Evolutionary conservation across 495 filamentous ascomycete genomes (phyloP).

Genomic region (Aspergillus carlsbadensis): DNA sequence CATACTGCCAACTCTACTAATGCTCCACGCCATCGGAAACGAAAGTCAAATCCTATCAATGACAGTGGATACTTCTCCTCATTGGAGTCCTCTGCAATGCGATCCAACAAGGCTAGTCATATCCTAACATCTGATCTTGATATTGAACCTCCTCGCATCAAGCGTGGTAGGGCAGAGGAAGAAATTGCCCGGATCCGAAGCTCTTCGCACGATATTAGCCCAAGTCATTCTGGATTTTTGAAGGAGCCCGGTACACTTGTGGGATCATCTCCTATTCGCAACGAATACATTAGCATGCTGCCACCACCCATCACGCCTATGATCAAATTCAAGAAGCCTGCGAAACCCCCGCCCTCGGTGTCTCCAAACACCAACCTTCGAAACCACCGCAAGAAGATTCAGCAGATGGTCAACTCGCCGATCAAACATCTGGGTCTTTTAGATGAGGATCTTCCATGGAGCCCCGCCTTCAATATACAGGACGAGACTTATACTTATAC

Average conservation of each 20-base stretch:
- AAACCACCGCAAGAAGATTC: constrained; percentile 83
- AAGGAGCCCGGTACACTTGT: constrained; percentile 43
- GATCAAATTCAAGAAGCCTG: constrained; percentile 79
- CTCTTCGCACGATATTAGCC: constrained; percentile 86
- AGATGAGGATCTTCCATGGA: constrained; percentile 68
- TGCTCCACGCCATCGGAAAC: constrained; percentile 61
- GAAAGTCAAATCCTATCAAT: constrained; percentile 75
- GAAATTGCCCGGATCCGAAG: constrained; percentile 92
- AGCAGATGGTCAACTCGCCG: constrained; percentile 85
- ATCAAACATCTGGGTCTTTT: constrained; percentile 66
- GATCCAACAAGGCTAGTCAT: constrained; percentile 59
- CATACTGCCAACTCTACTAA: constrained; percentile 48
- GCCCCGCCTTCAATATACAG: constrained; percentile 71
- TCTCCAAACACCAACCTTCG: constrained; percentile 95
- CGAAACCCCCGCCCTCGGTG: constrained; percentile 78
- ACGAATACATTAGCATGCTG: constrained; percentile 58
- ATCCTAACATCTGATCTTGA: constrained; percentile 69
- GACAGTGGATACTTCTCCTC: constrained; percentile 98
- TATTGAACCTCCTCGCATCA: constrained; percentile 72
- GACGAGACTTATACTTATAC: constrained; percentile 53
- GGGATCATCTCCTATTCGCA: constrained; percentile 61
- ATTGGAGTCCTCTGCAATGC: constrained; percentile 87
- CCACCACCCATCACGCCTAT: constrained; percentile 83
- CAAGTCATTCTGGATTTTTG: constrained; percentile 58
- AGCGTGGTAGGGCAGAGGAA: constrained; percentile 88